Evolutionary conservation across 169 alveolate species (phyloP).

Genomic region (Pseudocohnilembus persalinus): DNA sequence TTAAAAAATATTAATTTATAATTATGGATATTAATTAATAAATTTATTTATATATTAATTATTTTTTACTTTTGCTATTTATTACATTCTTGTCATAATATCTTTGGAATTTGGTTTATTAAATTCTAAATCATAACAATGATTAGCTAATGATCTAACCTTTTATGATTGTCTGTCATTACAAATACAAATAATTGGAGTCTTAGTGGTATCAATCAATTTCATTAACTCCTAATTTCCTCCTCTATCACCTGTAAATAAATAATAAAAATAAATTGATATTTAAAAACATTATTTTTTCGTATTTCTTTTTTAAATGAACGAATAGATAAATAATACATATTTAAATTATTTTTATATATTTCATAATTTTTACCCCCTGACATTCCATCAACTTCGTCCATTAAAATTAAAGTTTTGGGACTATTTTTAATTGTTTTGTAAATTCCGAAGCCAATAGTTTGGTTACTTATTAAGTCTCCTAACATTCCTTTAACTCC

Average conservation of each 20-base stretch:
- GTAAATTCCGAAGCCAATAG: constrained; percentile 2
- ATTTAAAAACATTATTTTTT: too few species aligned
- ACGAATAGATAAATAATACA: too few species aligned
- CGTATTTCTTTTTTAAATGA: too few species aligned
- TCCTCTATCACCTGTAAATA: constrained; percentile 93
- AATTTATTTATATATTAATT: too few species aligned
- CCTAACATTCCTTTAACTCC: constrained; percentile 80
- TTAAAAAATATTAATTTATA: constrained; percentile 42
- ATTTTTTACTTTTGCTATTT: constrained; percentile 59
- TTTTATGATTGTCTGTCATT: constrained; percentile 92
- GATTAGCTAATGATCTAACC: constrained; percentile 86
- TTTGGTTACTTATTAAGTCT: constrained; percentile 36
- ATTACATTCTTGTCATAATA: constrained; percentile 80
- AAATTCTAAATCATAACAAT: constrained; percentile 95
- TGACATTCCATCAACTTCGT: constrained; percentile 98
- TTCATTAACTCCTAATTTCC: constrained; percentile 94
- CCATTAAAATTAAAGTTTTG: constrained; percentile 88
- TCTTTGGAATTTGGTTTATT: constrained; percentile 83
- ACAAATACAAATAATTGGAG: constrained; percentile 97
- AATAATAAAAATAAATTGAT: too few species aligned
- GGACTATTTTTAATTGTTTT: constrained; percentile 30
- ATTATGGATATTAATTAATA: neutral
- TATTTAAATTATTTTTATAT: too few species aligned
- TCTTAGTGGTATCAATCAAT: constrained; percentile 91
- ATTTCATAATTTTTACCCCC: constrained; percentile 44